Evolutionary conservation across 805 yeast species (phyloP).

Genomic region (Candida succiphila): DNA sequence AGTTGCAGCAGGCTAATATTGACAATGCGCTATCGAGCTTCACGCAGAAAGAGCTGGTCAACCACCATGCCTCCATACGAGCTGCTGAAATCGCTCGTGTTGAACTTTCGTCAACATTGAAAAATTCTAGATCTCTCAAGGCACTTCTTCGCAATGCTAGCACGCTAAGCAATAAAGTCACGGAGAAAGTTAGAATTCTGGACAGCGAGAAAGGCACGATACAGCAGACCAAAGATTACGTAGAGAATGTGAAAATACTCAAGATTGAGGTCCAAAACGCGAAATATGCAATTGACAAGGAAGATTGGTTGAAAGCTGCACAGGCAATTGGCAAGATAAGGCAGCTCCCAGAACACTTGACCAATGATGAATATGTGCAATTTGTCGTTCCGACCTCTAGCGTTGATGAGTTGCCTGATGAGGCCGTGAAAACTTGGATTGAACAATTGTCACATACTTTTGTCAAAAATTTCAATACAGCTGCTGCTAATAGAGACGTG

Average conservation of each 20-base stretch:
- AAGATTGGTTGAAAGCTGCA: conserved; percentile 76
- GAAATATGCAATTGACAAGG: conserved; percentile 53
- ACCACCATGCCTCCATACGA: conserved; percentile 26
- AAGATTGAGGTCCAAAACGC: conserved; percentile 59
- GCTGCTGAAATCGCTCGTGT: conserved; percentile 51
- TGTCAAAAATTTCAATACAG: conserved; percentile 52
- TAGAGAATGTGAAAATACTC: conserved; percentile 53
- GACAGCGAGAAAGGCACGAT: conserved; percentile 67
- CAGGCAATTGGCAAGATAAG: conserved; percentile 46
- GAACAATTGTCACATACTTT: conserved; percentile 48
- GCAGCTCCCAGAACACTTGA: conserved; percentile 41
- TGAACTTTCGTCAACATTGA: conserved; percentile 50
- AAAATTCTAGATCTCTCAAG: conserved; percentile 45
- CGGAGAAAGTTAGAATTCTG: conserved; percentile 56
- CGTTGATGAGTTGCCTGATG: conserved; percentile 68
- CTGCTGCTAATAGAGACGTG: conserved; percentile 59
- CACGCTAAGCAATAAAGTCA: conserved; percentile 53
- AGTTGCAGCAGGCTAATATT: conserved; percentile 13
- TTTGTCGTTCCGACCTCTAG: conserved; percentile 81
- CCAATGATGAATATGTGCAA: conserved; percentile 60
- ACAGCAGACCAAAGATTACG: conserved; percentile 50
- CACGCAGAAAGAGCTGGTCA: conserved; percentile 23
- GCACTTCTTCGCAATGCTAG: conserved; percentile 50
- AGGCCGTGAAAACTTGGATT: conserved; percentile 48
- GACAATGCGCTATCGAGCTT: conserved; percentile 14